phyloP scores from a whole-genome alignment of 768 basidiomycete species.

The Roridomyces roridus region DNA sequence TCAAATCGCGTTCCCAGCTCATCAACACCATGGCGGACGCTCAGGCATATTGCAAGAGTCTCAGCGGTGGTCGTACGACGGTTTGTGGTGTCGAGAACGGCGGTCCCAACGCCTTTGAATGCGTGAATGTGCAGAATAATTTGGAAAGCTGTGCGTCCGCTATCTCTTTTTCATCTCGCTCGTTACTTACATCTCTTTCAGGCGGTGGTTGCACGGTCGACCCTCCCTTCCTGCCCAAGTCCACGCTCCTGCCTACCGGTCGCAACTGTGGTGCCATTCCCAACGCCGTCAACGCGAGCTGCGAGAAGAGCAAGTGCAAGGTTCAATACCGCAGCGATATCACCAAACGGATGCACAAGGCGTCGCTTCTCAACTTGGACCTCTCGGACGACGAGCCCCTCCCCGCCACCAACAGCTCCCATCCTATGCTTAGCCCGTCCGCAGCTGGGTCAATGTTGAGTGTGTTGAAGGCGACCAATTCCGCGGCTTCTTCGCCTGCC shows the following conservation, averaged over 20 bases:
- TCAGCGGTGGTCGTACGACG: neutral
- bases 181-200: neutral
- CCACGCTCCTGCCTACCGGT: neutral
- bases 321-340: slow-evolving; percentile 4
- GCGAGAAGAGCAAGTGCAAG: slow-evolving; percentile 18
- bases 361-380: no score
- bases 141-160: slow-evolving; percentile 13
- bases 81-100: slow-evolving; percentile 14
- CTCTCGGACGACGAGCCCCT: no score
- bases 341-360: no score
- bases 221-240: slow-evolving; percentile 7
- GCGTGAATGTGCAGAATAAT: slow-evolving; percentile 3
- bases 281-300: slow-evolving; percentile 3
- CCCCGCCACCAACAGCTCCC: no score
- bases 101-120: slow-evolving; percentile 8
- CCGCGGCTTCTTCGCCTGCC: no score
- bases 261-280: slow-evolving; percentile 10
- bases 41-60: neutral
- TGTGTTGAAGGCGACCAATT: no score
- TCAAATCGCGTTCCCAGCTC: slow-evolving; percentile 11
- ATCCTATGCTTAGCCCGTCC: no score
- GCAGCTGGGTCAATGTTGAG: no score
- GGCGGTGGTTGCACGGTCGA: slow-evolving; percentile 17
- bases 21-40: slow-evolving; percentile 8
- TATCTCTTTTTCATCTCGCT: neutral